Evolutionary conservation across 306 rosid species (phyloP).

Genomic region (Vigna hirtella): DNA sequence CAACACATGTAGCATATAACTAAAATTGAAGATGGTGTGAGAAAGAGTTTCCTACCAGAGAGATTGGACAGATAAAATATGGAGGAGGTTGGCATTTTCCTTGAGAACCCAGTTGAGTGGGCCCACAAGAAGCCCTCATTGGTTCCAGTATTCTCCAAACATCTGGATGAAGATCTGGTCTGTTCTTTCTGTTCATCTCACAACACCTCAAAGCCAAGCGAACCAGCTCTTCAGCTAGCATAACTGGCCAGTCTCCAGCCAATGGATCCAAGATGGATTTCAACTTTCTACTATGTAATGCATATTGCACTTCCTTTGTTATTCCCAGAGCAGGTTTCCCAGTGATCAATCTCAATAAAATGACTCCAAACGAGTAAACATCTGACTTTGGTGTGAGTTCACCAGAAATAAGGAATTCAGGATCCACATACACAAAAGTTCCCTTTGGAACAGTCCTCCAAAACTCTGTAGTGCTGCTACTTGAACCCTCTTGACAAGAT

Average conservation of each 20-base stretch:
- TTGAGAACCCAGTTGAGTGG: constrained; percentile 57
- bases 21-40: constrained; percentile 25
- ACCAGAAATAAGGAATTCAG: constrained; percentile 72
- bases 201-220: constrained; percentile 82
- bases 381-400: constrained; percentile 87
- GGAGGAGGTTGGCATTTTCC: constrained; percentile 70
- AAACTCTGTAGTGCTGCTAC: constrained; percentile 46
- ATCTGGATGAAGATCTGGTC: constrained; percentile 76
- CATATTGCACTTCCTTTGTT: constrained; percentile 61
- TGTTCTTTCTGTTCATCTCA: constrained; percentile 59
- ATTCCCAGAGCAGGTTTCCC: constrained; percentile 77
- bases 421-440: constrained; percentile 77
- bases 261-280: constrained; percentile 74
- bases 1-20: neutral
- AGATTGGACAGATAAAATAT: constrained; percentile 82
- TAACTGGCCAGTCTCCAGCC: constrained; percentile 96
- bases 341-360: constrained; percentile 67
- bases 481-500: constrained; percentile 51
- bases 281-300: constrained; percentile 63
- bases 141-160: constrained; percentile 84
- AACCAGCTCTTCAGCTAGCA: constrained; percentile 69
- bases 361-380: constrained; percentile 90
- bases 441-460: constrained; percentile 77
- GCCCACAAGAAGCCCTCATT: constrained; percentile 70
- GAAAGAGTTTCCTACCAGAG: constrained; percentile 71